Evolutionary conservation across 2,329 filamentous ascomycete genomes (phyloP).

Genomic region (Fusarium sp.): DNA sequence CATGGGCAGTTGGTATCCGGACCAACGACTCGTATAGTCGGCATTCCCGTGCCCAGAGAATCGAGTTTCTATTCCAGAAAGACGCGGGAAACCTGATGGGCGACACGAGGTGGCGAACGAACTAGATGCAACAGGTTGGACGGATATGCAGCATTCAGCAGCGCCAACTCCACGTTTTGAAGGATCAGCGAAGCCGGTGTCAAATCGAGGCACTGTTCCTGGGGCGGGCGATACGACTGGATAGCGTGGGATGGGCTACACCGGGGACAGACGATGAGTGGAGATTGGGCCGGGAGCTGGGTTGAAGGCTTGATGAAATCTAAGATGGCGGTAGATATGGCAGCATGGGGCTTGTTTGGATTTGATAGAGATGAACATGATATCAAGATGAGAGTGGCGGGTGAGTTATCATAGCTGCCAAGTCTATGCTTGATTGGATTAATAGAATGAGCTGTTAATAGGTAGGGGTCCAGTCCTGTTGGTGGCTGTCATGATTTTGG

Average conservation of each 20-base stretch:
- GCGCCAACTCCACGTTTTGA: background rate
- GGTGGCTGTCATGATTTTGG: background rate
- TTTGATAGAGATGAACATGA: background rate
- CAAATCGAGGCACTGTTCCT: slow-evolving; percentile 30
- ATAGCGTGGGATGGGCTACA: background rate
- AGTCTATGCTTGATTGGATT: background rate
- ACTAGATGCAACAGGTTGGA: background rate
- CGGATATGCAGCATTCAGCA: background rate
- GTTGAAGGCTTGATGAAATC: background rate
- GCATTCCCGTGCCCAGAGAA: background rate
- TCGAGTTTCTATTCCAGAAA: background rate
- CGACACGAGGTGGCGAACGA: background rate
- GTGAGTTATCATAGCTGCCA: background rate
- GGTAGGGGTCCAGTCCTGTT: background rate
- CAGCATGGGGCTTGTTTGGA: background rate
- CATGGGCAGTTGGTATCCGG: background rate
- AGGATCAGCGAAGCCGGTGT: slow-evolving; percentile 12
- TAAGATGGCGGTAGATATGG: background rate
- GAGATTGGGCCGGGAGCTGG: slow-evolving; percentile 2
- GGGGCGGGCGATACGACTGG: slow-evolving; percentile 22
- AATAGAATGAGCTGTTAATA: background rate
- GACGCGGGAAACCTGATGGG: background rate
- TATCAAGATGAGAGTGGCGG: background rate
- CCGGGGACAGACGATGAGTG: slow-evolving; percentile 18
- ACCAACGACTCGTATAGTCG: background rate